Conservation (phyloP, 192 early-diverging fungal species). For the Phycomyces nitens region DNA sequence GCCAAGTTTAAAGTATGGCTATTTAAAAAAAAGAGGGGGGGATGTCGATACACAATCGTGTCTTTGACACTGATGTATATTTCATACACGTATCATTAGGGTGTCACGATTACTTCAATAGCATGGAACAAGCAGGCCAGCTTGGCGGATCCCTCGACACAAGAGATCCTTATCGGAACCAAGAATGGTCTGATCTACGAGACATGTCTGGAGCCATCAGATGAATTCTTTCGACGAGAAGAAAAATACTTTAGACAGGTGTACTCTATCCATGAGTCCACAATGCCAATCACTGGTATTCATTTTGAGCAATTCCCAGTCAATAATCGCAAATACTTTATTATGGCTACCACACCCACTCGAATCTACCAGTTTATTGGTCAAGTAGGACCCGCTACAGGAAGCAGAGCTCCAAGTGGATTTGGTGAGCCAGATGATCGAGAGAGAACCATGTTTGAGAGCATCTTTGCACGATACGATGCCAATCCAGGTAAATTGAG, state of each 20-base stretch:
- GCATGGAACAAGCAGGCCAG: slow-evolving; percentile 77
- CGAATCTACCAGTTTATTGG: slow-evolving; percentile 94
- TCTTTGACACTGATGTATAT: no score
- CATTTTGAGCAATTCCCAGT: slow-evolving; percentile 79
- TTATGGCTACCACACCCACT: slow-evolving; percentile 77
- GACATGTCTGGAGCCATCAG: slow-evolving; percentile 81
- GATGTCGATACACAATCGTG: no score
- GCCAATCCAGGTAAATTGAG: slow-evolving; percentile 53
- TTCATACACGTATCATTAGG: slow-evolving; percentile 37
- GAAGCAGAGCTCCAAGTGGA: slow-evolving; percentile 5
- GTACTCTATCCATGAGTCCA: slow-evolving; percentile 65
- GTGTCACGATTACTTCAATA: slow-evolving; percentile 79
- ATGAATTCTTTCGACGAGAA: slow-evolving; percentile 82
- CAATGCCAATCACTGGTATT: slow-evolving; percentile 73
- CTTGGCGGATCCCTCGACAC: slow-evolving; percentile 60
- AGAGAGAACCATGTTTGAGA: slow-evolving; percentile 68
- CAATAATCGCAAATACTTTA: slow-evolving; percentile 68
- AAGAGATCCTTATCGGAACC: slow-evolving; percentile 80
- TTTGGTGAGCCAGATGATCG: slow-evolving; percentile 36
- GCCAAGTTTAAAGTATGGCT: slow-evolving; percentile 69
- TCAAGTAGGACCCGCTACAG: slow-evolving; percentile 37
- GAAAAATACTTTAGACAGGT: slow-evolving; percentile 75
- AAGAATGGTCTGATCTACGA: slow-evolving; percentile 88
- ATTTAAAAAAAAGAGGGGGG: background rate
- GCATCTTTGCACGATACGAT: slow-evolving; percentile 70